Evolutionary conservation across 495 filamentous ascomycete genomes (phyloP), one percentile per base, ranked within the genome.

Genomic region (Bathelium albidoporum): DNA sequence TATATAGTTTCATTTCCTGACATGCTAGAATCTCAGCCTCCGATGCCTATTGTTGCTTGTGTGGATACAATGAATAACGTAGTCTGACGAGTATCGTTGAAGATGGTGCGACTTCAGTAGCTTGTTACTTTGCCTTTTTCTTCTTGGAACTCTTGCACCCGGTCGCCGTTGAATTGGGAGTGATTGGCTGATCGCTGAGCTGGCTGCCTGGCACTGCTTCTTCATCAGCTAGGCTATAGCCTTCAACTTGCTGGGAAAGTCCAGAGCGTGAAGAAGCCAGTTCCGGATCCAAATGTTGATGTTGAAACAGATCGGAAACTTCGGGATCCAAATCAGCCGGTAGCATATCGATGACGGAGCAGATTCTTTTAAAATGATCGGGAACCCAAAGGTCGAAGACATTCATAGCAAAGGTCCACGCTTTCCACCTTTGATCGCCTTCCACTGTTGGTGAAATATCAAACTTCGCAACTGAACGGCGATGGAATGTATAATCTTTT

Each of bases 331-430:
- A 22, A 49, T 62, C 62, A 24, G 60, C 44, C 2, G 75, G 74
- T 61, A 80, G 65, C 20, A 74, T 60, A 69, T 76, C 68, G 58
- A 80, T 75, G 65, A 70, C 76, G 12, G 76, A 78, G 64, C 74
- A 73, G 65, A 79, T 72, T 32, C 66, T 73, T 55, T 78, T 64
- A 32, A 76, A 71, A 53, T 79, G 74, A 31, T 60, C 64, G 14
- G 73, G 77, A 77, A 74, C 73, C 69, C 70, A 77, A 32, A 60
- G 65, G 60, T 79, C 70, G 69, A 77, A 80, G 41, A 80, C 52
- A 58, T 75, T 78, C 64, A 71, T 79, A 7, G 63, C 72, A 59
- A 76, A 76, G 29, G 63, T 68, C 65, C 74, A 76, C 45, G 73
- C 65, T n/a, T 64, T 72, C 70, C 68, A 77, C 58, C 73, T 79